A percentile compares a stretch with the other conserved stretches of the same genome.
Evolutionary conservation across 192 early-diverging fungal genomes (phyloP).

Genomic region (Pilobolus umbonatus): DNA sequence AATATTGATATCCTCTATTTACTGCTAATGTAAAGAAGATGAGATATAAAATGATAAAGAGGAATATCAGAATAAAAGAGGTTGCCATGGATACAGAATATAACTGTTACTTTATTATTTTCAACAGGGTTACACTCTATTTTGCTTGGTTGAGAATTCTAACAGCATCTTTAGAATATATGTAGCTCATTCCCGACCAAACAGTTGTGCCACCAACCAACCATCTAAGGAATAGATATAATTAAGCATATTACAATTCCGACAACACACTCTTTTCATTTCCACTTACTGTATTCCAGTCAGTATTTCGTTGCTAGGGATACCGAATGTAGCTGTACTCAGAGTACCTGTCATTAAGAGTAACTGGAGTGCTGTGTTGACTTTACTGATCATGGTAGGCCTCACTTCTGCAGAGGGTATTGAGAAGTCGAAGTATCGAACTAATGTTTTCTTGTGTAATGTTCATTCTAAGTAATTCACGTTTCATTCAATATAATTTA

Average conservation of each 20-base stretch:
- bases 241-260: constrained; percentile 1
- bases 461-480: neutral
- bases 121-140: constrained; percentile 5
- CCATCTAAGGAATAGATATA: constrained; percentile 41
- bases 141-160: constrained; percentile 38
- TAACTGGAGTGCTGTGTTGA: constrained; percentile 88
- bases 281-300: constrained; percentile 56
- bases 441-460: constrained; percentile 64
- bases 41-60: neutral
- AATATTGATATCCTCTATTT: neutral
- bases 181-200: constrained; percentile 70
- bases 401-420: constrained; percentile 88
- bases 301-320: constrained; percentile 48
- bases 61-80: neutral
- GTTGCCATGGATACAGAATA: neutral
- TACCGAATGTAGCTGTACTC: constrained; percentile 65
- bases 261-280: neutral
- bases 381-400: constrained; percentile 84
- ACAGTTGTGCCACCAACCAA: constrained; percentile 75
- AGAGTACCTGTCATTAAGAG: constrained; percentile 72
- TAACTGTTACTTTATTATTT: neutral
- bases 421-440: constrained; percentile 83
- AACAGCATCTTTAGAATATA: constrained; percentile 70
- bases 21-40: neutral
- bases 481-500: constrained; percentile 1